Evolutionary conservation across 2,329 filamentous ascomycete species (phyloP).

Genomic region (Fusarium verticillioides): DNA sequence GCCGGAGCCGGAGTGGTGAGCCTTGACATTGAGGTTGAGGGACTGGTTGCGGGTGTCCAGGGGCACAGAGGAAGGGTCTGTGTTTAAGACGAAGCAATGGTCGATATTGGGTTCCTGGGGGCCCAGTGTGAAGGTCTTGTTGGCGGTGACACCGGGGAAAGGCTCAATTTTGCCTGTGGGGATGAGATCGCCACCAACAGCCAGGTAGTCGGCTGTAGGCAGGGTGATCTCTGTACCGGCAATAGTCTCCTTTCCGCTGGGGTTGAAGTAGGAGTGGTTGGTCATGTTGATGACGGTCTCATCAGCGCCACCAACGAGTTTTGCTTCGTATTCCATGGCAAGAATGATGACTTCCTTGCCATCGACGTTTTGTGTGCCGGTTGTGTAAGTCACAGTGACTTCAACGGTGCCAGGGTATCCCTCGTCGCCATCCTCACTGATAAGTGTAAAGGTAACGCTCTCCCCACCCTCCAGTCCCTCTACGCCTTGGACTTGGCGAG

Average conservation of each 20-base stretch:
- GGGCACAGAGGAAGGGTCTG: conserved; percentile 67
- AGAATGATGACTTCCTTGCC: conserved; percentile 76
- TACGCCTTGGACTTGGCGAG: conserved; percentile 61
- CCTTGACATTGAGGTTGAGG: conserved; percentile 74
- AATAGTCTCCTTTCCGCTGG: conserved; percentile 63
- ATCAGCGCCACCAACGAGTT: conserved; percentile 80
- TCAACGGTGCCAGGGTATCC: conserved; percentile 90
- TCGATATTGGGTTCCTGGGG: conserved; percentile 80
- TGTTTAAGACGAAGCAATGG: conserved; percentile 86
- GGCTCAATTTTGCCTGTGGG: conserved; percentile 74
- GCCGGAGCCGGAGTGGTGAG: conserved; percentile 77
- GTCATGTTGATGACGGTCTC: conserved; percentile 94
- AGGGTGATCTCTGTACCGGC: conserved; percentile 75
- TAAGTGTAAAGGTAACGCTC: conserved; percentile 72
- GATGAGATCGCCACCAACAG: conserved; percentile 78
- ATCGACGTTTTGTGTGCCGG: conserved; percentile 71
- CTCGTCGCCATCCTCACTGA: conserved; percentile 85
- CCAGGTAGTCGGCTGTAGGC: conserved; percentile 72
- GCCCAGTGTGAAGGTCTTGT: conserved; percentile 78
- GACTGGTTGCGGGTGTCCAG: conserved; percentile 73
- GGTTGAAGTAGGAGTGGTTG: conserved; percentile 89
- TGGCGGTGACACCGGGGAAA: conserved; percentile 73
- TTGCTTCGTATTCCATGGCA: conserved; percentile 89
- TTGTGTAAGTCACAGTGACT: conserved; percentile 80
- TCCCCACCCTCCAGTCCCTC: conserved; percentile 69